Conservation (phyloP, 164 flowering plant genomes). For the Tinospora cordifolia region DNA sequence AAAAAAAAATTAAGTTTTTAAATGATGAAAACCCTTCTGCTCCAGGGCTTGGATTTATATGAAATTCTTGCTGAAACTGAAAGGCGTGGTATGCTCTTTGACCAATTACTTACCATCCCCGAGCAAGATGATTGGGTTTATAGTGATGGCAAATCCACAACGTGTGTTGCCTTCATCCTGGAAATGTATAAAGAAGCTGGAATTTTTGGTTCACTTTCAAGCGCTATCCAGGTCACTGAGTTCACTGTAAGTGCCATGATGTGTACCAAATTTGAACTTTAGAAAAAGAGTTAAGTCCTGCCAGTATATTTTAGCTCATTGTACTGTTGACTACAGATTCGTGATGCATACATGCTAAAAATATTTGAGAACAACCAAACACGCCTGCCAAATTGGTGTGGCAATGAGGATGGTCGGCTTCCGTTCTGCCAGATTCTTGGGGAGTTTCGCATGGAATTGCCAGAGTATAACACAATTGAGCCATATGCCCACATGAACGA, state of each 20-base stretch:
- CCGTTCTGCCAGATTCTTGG: conserved; percentile 98
- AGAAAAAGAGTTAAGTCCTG: background rate
- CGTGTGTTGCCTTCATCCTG: conserved; percentile 91
- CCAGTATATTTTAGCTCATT: conserved; percentile 7
- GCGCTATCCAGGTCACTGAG: conserved; percentile 86
- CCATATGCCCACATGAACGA: conserved; percentile 94
- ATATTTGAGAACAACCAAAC: conserved; percentile 79
- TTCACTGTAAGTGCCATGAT: conserved; percentile 63
- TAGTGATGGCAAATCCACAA: conserved; percentile 98
- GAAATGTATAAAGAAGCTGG: conserved; percentile 96
- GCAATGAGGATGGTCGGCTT: conserved; percentile 35
- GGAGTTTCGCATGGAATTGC: conserved; percentile 87
- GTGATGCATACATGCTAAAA: conserved; percentile 91
- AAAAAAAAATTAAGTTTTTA: background rate
- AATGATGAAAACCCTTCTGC: background rate
- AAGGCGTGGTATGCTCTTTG: conserved; percentile 69
- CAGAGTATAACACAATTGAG: conserved; percentile 71
- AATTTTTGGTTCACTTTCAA: conserved; percentile 54
- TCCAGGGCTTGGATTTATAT: conserved; percentile 50
- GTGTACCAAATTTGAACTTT: background rate
- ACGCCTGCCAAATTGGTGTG: conserved; percentile 87
- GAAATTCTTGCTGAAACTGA: conserved; percentile 72
- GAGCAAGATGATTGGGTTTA: conserved; percentile 98
- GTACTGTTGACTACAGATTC: conserved; percentile 49
- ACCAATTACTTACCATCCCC: conserved; percentile 75